Base-by-base conservation (phyloP, 202 grass and related monocot genomes). In the Hordeum pubiflorum region DNA sequence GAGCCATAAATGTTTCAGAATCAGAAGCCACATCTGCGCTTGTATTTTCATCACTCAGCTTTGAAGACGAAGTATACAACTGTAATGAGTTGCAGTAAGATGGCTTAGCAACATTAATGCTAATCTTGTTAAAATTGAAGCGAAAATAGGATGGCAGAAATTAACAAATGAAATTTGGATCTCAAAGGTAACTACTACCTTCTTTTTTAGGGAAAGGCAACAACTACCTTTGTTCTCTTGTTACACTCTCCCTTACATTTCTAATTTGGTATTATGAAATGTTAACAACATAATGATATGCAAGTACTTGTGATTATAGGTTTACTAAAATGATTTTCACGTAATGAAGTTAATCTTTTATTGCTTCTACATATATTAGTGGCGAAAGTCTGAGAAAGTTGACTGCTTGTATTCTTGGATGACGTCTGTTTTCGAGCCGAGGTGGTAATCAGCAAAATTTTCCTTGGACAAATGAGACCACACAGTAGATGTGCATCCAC, bases 1-100 rank as follows among this genome's bases (percentile, higher is more conserved):
- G 92, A 67, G 90, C 95, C 95, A 94, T 97, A 83, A 91, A 93
- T 69, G 72, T 63, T 89, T 93, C 84, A 81, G 89, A 88, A 72
- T 91, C 88, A 71, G 73, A 84, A 91, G 66, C 31, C 63, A 74
- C 74, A 52, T 88, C 69, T 56, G 31, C 6, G 58, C 82, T 87
- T 80, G 68, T 75, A 59, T 66, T 84, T 70, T 85, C 83, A 74
- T 83, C 63, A 91, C 72, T 92, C 78, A 77, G 85, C 41, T 88
- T 87, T 15, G 18, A 41, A 22, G 63, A 91, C 4, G 55, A 32
- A 33, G 84, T 84, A 84, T 94, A 94, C 75, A 94, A 77, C 91
- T 94, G 84, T 44, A 84, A 82, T 1, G 21, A 81, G 41, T 80
- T 64, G 74, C 48, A 58, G 72, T 31, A 69, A 69, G 60, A 82